These are phyloP conservation scores for Solanum piurae DNA, from an alignment of 257 asterid species.

Conservation along the genomic window DNA sequence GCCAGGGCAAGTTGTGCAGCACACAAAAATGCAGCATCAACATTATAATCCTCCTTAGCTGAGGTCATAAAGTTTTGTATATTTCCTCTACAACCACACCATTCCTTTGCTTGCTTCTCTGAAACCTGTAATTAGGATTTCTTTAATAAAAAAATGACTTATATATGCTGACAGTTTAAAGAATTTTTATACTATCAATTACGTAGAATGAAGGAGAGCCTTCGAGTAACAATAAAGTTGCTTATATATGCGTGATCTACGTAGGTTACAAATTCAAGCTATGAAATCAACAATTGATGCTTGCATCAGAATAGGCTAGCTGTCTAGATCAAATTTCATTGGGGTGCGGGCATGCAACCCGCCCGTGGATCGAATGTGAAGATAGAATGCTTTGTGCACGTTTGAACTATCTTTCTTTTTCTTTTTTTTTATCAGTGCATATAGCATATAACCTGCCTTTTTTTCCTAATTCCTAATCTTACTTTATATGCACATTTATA, in stretches of 20 bases:
- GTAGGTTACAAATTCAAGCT: not conserved
- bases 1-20: conserved; percentile 60
- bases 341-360: not conserved
- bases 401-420: too few species aligned
- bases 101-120: conserved; percentile 52
- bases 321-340: not conserved
- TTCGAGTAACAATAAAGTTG: not conserved
- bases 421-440: not conserved
- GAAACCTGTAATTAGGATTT: conserved; percentile 28
- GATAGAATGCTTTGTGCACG: not conserved
- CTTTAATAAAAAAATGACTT: not conserved
- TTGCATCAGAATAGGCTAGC: not conserved
- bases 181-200: not conserved
- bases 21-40: conserved; percentile 46
- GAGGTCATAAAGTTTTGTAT: conserved; percentile 88
- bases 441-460: not conserved
- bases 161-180: not conserved
- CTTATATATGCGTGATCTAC: not conserved
- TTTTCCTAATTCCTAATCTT: not conserved
- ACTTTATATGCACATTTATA: not conserved
- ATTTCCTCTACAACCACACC: conserved; percentile 62
- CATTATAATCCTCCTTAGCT: conserved; percentile 69
- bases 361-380: not conserved
- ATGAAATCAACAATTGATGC: not conserved
- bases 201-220: not conserved